Evolutionary conservation across 2,329 filamentous ascomycete genomes (phyloP), one percentile per base, ranked within the genome.

Genomic region (Celoporthe dispersa): DNA sequence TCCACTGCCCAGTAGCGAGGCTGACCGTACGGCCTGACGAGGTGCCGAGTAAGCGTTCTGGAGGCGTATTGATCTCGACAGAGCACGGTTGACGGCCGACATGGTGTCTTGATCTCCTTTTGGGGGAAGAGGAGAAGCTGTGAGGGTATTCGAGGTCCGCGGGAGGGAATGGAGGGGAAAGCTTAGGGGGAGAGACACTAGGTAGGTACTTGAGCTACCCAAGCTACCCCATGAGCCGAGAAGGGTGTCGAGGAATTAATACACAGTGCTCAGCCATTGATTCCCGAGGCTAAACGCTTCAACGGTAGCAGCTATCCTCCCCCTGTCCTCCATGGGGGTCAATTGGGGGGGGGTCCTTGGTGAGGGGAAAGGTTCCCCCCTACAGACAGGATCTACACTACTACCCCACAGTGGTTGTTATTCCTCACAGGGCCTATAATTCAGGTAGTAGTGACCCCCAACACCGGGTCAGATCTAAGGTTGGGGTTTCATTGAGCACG

Each of bases 1-100:
- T 67, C 67, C 64, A 61, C 67, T 48, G 74, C 75, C 76, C 75
- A 76, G 79, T 73, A 77, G 78, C 75, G 76, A 77, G 73, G 75
- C 77, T 75, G 77, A 79, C 75, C 75, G 79, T 16, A 76, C 76
- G 78, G 76, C 74, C 78, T 79, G 76, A 48, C 39, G 63, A 78
- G 77, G 73, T 78, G 76, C 72, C 79, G 81, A 74, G 76, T 78
- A 73, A 67, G 75, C 77, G 72, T 81, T 80, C 73, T 82, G 81
- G 76, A 84, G 79, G 76, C 84, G 84, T 78, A 87, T 79, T 76
- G 85, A 84, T 82, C 82, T 86, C 75, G 86, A 84, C 75, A 88
- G 79, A 78, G 83, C 84, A 76, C 86, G 85, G 77, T 82, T 83
- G 80, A 85, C 83, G 65, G 69, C 68, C 51, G 71, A 72, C 71